phyloP scores from a whole-genome alignment of 1,284 basidiomycete species.

The Melampsora larici-populina region DNA sequence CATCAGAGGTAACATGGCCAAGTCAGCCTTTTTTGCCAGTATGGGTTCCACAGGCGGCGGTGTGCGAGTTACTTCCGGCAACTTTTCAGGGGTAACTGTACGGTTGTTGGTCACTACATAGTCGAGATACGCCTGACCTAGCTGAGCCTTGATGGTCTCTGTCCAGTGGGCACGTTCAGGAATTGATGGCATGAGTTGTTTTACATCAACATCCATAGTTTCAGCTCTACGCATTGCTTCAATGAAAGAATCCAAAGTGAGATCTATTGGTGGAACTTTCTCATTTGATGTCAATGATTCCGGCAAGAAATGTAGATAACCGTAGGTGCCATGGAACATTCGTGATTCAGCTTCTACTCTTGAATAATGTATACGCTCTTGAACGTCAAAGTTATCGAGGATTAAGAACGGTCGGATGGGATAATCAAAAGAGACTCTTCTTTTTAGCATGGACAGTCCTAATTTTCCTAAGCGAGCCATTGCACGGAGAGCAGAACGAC shows the following conservation, averaged over 20 bases:
- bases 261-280: not conserved
- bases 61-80: not conserved
- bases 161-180: not conserved
- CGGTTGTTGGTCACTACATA: not conserved
- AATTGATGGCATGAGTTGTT: not conserved
- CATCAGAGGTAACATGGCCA: conserved; percentile 16
- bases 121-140: not conserved
- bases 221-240: not conserved
- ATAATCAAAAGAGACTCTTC: not conserved
- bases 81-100: not conserved
- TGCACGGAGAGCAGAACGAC: not conserved
- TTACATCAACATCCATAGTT: not conserved
- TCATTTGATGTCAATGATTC: not conserved
- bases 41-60: conserved; percentile 3
- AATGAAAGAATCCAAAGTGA: not conserved
- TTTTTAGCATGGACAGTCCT: no score
- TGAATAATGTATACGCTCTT: not conserved
- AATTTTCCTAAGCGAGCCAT: not conserved
- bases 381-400: conserved; percentile 22
- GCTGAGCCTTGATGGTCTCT: not conserved
- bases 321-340: conserved; percentile 14
- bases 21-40: not conserved
- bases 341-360: not conserved
- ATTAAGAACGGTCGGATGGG: not conserved
- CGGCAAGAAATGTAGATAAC: conserved; percentile 4